phyloP scores from a whole-genome alignment of 225 moss, liverwort and hornwort species.

The Physcomitrellopsis africana region DNA sequence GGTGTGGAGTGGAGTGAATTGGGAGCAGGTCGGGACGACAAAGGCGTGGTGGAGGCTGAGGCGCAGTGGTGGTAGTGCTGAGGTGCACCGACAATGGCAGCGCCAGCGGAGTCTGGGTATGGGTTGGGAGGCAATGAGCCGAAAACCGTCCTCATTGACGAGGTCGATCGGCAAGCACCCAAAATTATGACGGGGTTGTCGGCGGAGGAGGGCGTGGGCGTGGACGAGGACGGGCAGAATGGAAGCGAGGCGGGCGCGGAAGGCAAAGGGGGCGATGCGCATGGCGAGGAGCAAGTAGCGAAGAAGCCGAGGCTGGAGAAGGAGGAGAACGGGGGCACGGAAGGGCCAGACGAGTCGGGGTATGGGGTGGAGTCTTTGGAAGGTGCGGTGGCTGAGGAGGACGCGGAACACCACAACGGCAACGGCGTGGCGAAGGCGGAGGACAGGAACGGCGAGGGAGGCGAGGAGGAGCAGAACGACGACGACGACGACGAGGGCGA shows the following conservation, averaged over 20 bases:
- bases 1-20: neutral
- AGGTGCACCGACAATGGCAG: slow-evolving; percentile 43
- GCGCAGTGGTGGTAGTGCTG: neutral
- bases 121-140: slow-evolving; percentile 17
- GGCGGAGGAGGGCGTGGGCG: slow-evolving; percentile 38
- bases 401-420: neutral
- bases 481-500: slow-evolving; percentile 32
- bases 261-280: too few species aligned
- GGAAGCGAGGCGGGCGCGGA: slow-evolving; percentile 25
- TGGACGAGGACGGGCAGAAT: slow-evolving; percentile 44
- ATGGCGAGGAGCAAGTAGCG: slow-evolving; percentile 35
- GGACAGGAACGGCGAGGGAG: slow-evolving; percentile 30
- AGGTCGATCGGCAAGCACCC: slow-evolving; percentile 9
- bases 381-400: slow-evolving; percentile 15
- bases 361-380: slow-evolving; percentile 19
- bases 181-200: slow-evolving; percentile 21
- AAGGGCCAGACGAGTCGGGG: neutral
- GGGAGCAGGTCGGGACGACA: neutral
- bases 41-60: neutral
- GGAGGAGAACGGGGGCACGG: slow-evolving; percentile 27
- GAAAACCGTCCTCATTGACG: slow-evolving; percentile 27
- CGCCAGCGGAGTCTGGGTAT: slow-evolving; percentile 36
- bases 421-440: slow-evolving; percentile 24
- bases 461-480: slow-evolving; percentile 31
- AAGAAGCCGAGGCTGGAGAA: slow-evolving; percentile 57